A percentile compares a stretch with the other conserved stretches of the same genome.
Conservation (phyloP, 1,284 basidiomycete genomes). For the Gomphus bonarii region DNA sequence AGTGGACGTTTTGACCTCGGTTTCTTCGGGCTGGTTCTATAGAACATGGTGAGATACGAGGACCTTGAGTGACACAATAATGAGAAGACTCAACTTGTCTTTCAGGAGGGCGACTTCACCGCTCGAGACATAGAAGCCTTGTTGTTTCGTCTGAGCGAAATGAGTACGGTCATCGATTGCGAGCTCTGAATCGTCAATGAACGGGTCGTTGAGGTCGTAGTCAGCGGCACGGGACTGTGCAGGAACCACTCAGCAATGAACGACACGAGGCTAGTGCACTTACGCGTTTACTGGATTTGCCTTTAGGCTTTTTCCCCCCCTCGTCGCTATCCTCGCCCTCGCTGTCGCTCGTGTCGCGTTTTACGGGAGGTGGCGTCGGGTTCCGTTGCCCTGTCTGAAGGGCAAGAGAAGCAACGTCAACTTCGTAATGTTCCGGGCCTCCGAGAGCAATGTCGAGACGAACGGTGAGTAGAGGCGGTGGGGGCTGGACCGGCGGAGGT, state of each 20-base stretch:
- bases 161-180: conserved; percentile 83
- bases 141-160: conserved; percentile 88
- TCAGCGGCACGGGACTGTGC: conserved; percentile 43
- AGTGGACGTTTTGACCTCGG: conserved; percentile 45
- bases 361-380: conserved; percentile 38
- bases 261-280: background rate
- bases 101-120: conserved; percentile 80
- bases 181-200: conserved; percentile 96
- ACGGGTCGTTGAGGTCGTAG: conserved; percentile 88
- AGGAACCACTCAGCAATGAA: background rate
- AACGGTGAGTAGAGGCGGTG: conserved; percentile 51
- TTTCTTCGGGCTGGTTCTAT: conserved; percentile 42
- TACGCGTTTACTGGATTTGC: background rate
- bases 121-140: conserved; percentile 87
- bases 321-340: conserved; percentile 32
- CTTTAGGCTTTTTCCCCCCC: conserved; percentile 8
- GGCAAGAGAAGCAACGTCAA: conserved; percentile 50
- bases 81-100: conserved; percentile 37
- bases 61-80: background rate
- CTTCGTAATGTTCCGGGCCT: conserved; percentile 63
- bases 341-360: conserved; percentile 33
- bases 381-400: conserved; percentile 50
- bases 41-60: background rate
- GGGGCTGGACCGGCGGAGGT: conserved; percentile 43
- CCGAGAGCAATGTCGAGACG: conserved; percentile 59